Evolutionary conservation across 106 monocot species (phyloP).

Genomic region (Dendrobium officinale): DNA sequence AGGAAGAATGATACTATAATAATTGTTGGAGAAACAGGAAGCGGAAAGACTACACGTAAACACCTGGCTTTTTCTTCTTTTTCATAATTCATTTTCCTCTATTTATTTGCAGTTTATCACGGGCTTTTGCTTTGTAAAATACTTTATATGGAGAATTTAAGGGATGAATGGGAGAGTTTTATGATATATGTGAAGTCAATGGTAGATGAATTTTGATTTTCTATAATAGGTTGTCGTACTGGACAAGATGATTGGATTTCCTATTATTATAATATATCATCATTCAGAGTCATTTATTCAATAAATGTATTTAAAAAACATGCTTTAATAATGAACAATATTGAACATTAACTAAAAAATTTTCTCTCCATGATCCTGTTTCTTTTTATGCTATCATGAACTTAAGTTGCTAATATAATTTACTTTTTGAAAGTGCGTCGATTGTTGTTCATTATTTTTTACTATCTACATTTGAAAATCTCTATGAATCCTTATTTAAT

Average conservation of each 20-base stretch:
- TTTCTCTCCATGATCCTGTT: too few relatives aligned
- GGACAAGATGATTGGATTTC: too few relatives aligned
- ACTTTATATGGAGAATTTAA: neutral
- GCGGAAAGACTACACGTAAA: slow-evolving; percentile 96
- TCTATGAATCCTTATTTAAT: neutral
- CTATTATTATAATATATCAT: too few relatives aligned
- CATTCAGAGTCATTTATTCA: too few relatives aligned
- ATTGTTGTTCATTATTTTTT: neutral
- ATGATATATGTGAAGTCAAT: neutral
- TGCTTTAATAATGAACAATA: too few relatives aligned
- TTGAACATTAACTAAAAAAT: too few relatives aligned
- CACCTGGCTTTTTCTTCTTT: neutral
- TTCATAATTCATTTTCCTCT: neutral
- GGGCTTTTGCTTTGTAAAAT: neutral
- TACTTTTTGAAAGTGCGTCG: neutral
- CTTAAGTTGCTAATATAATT: neutral
- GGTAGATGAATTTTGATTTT: too few relatives aligned
- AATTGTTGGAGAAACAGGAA: slow-evolving; percentile 93
- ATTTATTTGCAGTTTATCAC: neutral
- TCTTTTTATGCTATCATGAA: neutral
- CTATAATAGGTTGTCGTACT: too few relatives aligned
- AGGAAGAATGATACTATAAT: slow-evolving; percentile 70
- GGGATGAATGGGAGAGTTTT: neutral
- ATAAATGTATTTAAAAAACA: too few relatives aligned
- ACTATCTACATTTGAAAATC: neutral